Base-by-base conservation (phyloP, 371 early-diverging fungal species). In the Mucor plumbeus region DNA sequence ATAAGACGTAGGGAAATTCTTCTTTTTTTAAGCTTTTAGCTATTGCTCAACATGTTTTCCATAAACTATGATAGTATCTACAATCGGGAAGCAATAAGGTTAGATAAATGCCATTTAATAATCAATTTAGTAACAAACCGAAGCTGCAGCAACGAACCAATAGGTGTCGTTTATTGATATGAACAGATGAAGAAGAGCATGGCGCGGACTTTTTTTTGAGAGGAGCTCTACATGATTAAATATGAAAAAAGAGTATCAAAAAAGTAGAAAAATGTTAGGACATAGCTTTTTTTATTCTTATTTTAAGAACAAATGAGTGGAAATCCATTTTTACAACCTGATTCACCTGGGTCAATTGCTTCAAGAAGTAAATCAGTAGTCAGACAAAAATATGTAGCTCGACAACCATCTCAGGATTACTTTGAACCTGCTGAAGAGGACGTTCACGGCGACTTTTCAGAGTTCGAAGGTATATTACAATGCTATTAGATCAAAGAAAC, bases 391-490 rank as follows among this genome's bases (percentile, higher is more conserved):
- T 72, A 68, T 66, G 31, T 64, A 56, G 39, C 64, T 19, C 26
- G 55, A 36, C 58, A 54, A 11, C 56, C 57, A 36, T 58, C 60
- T 0, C 36, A 57, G 39, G 72, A 72, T 36, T 53, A 64, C 39
- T 64, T 61, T 64, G 64, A 68, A 19, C 41, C 59, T 15, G 5
- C 39, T 26, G 69, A 73, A 21, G 66, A 70, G 4, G 21, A 53
- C 7, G 33, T 59, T 19, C 60, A 69, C 13, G 74, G 74, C 26
- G 72, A 74, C 57, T 78, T 74, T 60, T 78, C 78, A 36, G 75
- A 75, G 59, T 73, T 75, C 41, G 78, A 75, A 78, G 78, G 78
- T 72, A 67, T 17, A 64, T 10, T 33, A 53, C 14, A 55, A 44
- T 17, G 14, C 58, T 35, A 17, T 36, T 34, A 19, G 8, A 36